A percentile compares a stretch with the other conserved stretches of the same genome.
These are phyloP conservation scores for Candida yuanshanica DNA, from an alignment of 805 yeast genomes.

Conservation along the genomic window DNA sequence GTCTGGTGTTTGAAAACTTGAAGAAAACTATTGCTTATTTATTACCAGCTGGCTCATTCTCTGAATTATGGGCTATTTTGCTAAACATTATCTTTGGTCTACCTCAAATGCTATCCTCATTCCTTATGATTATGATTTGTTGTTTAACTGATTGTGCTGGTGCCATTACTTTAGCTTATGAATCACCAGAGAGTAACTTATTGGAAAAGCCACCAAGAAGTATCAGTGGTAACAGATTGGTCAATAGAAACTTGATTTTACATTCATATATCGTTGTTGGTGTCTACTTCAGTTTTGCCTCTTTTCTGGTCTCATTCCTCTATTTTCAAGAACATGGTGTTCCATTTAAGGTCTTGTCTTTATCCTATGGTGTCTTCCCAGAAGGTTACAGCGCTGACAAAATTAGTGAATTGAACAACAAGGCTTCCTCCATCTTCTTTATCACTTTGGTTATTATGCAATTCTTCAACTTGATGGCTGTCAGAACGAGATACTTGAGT, in stretches of 20 bases:
- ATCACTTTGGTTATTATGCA: constrained; percentile 43
- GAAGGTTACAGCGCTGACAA: constrained; percentile 18
- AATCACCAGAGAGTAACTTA: constrained; percentile 37
- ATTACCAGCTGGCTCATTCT: constrained; percentile 47
- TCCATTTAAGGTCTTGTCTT: constrained; percentile 28
- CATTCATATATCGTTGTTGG: constrained; percentile 42
- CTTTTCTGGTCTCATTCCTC: constrained; percentile 35
- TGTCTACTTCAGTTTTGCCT: constrained; percentile 33
- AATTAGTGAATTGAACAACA: constrained; percentile 22
- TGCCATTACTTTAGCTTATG: constrained; percentile 40
- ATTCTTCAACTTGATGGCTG: constrained; percentile 37
- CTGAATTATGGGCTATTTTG: constrained; percentile 47
- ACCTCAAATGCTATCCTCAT: constrained; percentile 44
- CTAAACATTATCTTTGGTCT: constrained; percentile 42
- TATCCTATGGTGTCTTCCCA: constrained; percentile 31
- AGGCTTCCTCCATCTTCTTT: constrained; percentile 41
- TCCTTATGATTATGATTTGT: constrained; percentile 46
- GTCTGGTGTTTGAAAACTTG: constrained; percentile 44
- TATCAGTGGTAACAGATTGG: constrained; percentile 35
- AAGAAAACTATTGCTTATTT: constrained; percentile 41
- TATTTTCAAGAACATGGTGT: constrained; percentile 32
- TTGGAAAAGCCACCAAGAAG: constrained; percentile 37
- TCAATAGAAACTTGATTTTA: constrained; percentile 31
- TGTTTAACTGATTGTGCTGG: constrained; percentile 42
- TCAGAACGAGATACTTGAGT: constrained; percentile 37